phyloP scores from a whole-genome alignment of 2,329 filamentous ascomycete species.

The Bipolaris sorokiniana region DNA sequence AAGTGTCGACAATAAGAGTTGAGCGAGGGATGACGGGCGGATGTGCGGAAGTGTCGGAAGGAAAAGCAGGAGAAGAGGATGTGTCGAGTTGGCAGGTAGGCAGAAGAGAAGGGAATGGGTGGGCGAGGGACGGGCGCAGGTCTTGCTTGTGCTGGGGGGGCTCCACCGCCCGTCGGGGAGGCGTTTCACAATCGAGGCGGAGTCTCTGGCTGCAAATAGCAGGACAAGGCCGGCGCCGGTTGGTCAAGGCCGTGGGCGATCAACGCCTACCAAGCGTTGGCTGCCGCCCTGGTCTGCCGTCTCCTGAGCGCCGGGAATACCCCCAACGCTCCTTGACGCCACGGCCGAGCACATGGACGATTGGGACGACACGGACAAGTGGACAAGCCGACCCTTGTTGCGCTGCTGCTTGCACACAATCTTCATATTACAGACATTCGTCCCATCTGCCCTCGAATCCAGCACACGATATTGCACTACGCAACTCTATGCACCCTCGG shows the following conservation, averaged over 20 bases:
- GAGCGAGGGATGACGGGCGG: not conserved
- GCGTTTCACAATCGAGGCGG: conserved; percentile 28
- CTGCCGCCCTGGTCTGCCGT: conserved; percentile 9
- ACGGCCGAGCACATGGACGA: no score
- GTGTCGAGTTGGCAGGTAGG: conserved; percentile 13
- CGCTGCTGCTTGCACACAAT: not conserved
- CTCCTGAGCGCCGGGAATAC: conserved; percentile 5
- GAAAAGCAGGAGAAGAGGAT: not conserved
- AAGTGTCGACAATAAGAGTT: not conserved
- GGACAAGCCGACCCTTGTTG: not conserved
- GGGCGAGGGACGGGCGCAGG: conserved; percentile 11
- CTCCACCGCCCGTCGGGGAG: conserved; percentile 25
- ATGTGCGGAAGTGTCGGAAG: conserved; percentile 2
- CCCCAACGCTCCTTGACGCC: not conserved
- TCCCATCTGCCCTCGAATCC: not conserved
- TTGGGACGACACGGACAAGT: no score
- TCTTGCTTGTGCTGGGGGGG: conserved; percentile 31
- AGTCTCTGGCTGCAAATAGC: conserved; percentile 23
- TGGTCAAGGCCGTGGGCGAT: conserved; percentile 9
- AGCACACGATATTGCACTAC: conserved; percentile 8
- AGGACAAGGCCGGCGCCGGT: conserved; percentile 21
- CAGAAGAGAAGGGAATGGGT: not conserved
- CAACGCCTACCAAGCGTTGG: conserved; percentile 6
- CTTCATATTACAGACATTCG: not conserved
- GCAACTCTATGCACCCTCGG: conserved; percentile 18